Percentiles rank a stretch among this genome's conserved stretches.
Conservation (phyloP, 2,329 filamentous ascomycete genomes). For the Colletotrichum tofieldiae region DNA sequence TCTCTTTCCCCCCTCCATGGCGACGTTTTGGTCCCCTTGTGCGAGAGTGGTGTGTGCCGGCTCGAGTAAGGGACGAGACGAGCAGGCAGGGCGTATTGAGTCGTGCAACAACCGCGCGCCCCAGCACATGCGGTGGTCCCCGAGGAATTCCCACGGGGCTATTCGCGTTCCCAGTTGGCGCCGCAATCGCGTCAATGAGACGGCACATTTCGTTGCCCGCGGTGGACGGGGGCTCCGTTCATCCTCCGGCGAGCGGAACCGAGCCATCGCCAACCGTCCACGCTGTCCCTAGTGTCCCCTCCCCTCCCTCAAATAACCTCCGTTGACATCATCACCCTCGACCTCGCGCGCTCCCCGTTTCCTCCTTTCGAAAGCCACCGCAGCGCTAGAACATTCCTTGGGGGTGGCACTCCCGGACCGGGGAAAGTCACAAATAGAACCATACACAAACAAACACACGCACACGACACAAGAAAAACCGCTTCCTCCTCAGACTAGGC, state of each 20-base stretch:
- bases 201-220: not conserved
- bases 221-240: not conserved
- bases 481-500: not conserved
- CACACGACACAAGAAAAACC: not conserved
- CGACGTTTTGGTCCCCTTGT: not conserved
- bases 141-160: not conserved
- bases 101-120: not conserved
- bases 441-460: not conserved
- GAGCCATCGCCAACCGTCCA: too few species aligned
- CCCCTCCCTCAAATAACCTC: not conserved
- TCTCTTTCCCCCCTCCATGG: too few species aligned
- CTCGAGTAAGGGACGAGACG: not conserved
- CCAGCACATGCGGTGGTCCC: not conserved
- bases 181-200: not conserved
- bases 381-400: conserved; percentile 6
- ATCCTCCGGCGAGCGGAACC: too few species aligned
- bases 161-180: not conserved
- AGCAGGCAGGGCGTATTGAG: not conserved
- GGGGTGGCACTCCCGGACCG: too few species aligned
- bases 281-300: too few species aligned
- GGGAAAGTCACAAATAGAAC: not conserved
- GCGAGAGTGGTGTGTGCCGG: too few species aligned
- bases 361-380: not conserved
- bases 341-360: not conserved
- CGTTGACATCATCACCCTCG: not conserved